These are phyloP conservation scores for Zea luxurians DNA, from an alignment of 176 grass and related monocot genomes.

Conservation along the genomic window DNA sequence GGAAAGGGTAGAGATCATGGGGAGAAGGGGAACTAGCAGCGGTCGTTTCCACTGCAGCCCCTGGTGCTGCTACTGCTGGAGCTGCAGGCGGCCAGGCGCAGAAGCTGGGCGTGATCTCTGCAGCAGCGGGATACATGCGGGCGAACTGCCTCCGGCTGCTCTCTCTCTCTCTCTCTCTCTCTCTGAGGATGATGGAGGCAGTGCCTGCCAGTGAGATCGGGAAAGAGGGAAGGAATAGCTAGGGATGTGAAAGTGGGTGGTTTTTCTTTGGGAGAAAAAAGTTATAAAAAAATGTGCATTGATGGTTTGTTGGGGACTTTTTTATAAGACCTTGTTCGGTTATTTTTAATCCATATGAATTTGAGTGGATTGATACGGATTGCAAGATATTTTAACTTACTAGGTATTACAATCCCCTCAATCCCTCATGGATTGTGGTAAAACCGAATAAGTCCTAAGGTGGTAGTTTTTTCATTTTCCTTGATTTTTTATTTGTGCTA, in stretches of 20 bases:
- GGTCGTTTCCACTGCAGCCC: slow-evolving; percentile 53
- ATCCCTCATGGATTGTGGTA: too few species aligned
- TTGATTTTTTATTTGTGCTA: background rate
- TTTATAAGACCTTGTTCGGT: too few species aligned
- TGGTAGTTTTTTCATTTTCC: too few species aligned
- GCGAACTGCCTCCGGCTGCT: background rate
- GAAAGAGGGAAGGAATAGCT: slow-evolving; percentile 40
- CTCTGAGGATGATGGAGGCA: slow-evolving; percentile 2
- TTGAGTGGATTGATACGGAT: too few species aligned
- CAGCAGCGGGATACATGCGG: slow-evolving; percentile 36
- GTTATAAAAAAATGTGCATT: background rate
- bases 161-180: background rate
- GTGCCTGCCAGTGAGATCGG: slow-evolving; percentile 32
- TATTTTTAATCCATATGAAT: too few species aligned
- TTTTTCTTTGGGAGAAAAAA: background rate
- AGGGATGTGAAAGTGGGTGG: slow-evolving; percentile 7
- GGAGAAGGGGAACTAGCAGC: slow-evolving; percentile 47
- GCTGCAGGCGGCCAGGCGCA: slow-evolving; percentile 11
- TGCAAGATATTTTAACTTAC: too few species aligned
- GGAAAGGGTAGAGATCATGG: slow-evolving; percentile 11
- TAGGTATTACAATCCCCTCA: too few species aligned
- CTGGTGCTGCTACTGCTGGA: slow-evolving; percentile 16
- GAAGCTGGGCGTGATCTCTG: slow-evolving; percentile 32
- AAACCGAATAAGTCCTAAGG: too few species aligned
- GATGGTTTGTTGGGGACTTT: slow-evolving; percentile 12